Base-by-base conservation (phyloP, 176 grass and related monocot species). In the Themeda triandra region DNA sequence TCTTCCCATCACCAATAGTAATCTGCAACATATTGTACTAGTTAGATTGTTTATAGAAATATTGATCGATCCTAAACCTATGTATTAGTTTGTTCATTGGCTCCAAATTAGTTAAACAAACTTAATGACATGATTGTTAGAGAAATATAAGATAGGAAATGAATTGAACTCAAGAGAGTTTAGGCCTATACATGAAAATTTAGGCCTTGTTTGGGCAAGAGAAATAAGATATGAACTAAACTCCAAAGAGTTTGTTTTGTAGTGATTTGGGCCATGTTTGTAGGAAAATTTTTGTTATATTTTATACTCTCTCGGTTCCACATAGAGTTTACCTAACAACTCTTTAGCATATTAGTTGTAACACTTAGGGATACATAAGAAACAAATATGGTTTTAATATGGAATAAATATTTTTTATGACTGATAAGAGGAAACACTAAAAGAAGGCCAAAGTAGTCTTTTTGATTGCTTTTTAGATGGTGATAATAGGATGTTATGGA, bases 1-100 rank as follows among this genome's bases (percentile, higher is more conserved):
- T 97, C 39, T 88, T 89, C 83, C 94, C 91, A 45, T 97, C 87
- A 33, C 91, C 94, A 82, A 97, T 15, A 46, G 90, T 93, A 9
- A 82, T 63, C 94, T 93, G 46, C 24, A 84, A 6, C 12, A 75
- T 33, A 86, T 63, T 45, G 0, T 2, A 0, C n/a, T 24, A 6
- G 32, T 79, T 23, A 80, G 42, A 80, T 48, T 10, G 18, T 39
- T 39, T 8, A 39, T 8, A 39, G 6, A 39, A 39, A 39, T 8
- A 8, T 39, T 39, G 36, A 39, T 8, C 6, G 7, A 39, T 39
- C 37, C 37, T 8, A 39, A 39, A 39, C 37, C 6, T 39, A 8
- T 39, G 6, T 39, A 39, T 39, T 39, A 39, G 6, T 39, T 39
- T 8, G 6, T 39, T 39, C 37, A 37, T 39, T 39, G 37, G 6